A percentile compares a stretch with the other conserved stretches of the same genome.
Conservation (phyloP, 495 filamentous ascomycete genomes). For the Penicillium daleae region DNA sequence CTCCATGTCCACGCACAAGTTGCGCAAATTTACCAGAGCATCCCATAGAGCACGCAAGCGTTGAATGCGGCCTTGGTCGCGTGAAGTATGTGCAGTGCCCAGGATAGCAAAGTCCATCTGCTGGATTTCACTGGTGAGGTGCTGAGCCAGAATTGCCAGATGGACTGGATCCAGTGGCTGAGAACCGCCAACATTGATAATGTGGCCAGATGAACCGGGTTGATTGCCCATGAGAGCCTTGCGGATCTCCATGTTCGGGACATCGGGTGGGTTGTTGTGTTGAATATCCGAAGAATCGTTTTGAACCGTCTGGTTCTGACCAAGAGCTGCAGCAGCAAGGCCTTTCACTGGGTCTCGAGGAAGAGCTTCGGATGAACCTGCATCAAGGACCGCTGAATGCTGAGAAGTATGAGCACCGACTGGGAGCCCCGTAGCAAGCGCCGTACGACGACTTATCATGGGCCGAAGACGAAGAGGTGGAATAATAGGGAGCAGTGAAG, state of each 20-base stretch:
- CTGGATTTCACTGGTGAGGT: background rate
- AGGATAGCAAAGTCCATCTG: background rate
- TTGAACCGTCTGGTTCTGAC: background rate
- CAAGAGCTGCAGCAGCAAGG: background rate
- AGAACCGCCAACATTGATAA: background rate
- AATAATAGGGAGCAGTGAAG: background rate
- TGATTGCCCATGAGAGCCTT: background rate
- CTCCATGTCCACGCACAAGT: background rate
- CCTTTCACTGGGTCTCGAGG: background rate
- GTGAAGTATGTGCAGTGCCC: background rate
- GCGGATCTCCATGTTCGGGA: background rate
- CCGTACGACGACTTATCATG: background rate
- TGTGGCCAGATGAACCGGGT: background rate
- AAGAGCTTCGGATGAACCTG: background rate
- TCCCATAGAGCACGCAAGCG: background rate
- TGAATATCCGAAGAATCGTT: background rate
- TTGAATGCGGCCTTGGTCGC: background rate
- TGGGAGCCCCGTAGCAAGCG: background rate
- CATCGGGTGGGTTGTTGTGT: background rate
- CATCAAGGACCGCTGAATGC: background rate
- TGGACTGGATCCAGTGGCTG: background rate
- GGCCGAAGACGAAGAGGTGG: background rate
- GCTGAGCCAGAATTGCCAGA: background rate
- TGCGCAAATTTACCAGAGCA: background rate
- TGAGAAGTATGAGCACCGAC: background rate